Percentiles rank a stretch among this genome's conserved stretches.
These are phyloP conservation scores for Yarrowia divulgata DNA, from an alignment of 805 yeast genomes.

Conservation along the genomic window DNA sequence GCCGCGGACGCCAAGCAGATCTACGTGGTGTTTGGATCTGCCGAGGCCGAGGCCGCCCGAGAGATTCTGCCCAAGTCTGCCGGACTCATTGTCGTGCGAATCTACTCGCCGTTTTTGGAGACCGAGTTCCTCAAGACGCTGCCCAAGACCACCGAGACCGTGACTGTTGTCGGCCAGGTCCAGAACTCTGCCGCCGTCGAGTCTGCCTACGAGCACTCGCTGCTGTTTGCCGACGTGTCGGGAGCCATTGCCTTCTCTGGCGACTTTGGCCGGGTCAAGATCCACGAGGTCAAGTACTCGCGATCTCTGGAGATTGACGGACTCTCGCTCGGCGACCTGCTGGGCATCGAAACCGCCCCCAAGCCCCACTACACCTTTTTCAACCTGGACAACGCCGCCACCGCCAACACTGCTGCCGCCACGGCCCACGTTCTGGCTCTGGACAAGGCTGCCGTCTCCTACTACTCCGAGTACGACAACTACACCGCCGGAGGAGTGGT, in stretches of 20 bases:
- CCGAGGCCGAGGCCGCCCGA: slow-evolving; percentile 64
- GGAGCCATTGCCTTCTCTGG: slow-evolving; percentile 61
- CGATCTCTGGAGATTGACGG: slow-evolving; percentile 42
- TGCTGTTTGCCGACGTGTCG: slow-evolving; percentile 72
- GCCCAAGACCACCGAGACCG: slow-evolving; percentile 63
- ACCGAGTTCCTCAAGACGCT: slow-evolving; percentile 64
- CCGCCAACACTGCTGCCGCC: slow-evolving; percentile 64
- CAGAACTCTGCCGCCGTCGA: slow-evolving; percentile 49
- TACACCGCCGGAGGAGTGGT: slow-evolving; percentile 73
- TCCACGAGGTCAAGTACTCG: slow-evolving; percentile 46
- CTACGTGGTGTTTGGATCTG: slow-evolving; percentile 81
- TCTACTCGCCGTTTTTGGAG: slow-evolving; percentile 80
- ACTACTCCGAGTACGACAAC: slow-evolving; percentile 76
- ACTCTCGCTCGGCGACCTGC: slow-evolving; percentile 42
- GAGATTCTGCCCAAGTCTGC: slow-evolving; percentile 52
- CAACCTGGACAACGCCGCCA: slow-evolving; percentile 68
- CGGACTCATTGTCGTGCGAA: slow-evolving; percentile 69
- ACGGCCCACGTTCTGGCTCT: slow-evolving; percentile 74
- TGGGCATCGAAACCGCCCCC: slow-evolving; percentile 49
- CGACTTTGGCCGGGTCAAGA: slow-evolving; percentile 32
- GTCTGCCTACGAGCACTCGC: slow-evolving; percentile 51
- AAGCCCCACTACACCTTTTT: slow-evolving; percentile 62
- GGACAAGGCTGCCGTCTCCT: slow-evolving; percentile 58
- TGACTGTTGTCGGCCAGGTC: slow-evolving; percentile 74
- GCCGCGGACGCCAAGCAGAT: slow-evolving; percentile 67